These are phyloP conservation scores for Conringia planisiliqua DNA, from an alignment of 345 rosid species.

Conservation along the genomic window DNA sequence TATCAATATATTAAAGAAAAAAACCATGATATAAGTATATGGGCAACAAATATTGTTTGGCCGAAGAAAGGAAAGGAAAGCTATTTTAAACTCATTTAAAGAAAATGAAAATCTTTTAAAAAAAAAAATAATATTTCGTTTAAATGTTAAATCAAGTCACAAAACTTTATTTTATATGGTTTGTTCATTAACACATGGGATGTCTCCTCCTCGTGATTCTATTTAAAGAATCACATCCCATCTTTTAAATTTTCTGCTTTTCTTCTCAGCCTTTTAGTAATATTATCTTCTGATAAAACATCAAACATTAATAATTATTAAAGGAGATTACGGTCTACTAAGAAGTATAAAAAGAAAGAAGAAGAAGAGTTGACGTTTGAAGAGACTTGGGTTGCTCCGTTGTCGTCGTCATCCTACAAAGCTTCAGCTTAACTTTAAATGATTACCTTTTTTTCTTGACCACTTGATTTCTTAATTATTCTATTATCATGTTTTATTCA, in stretches of 20 bases:
- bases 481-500: slow-evolving; percentile 3
- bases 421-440: not conserved
- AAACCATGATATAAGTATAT: not conserved
- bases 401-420: slow-evolving; percentile 26
- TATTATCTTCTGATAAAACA: slow-evolving; percentile 2
- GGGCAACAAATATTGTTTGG: slow-evolving; percentile 19
- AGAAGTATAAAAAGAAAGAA: not conserved
- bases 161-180: slow-evolving; percentile 6
- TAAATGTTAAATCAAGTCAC: slow-evolving; percentile 23
- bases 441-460: slow-evolving; percentile 3
- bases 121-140: not conserved
- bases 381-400: slow-evolving; percentile 32
- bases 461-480: slow-evolving; percentile 4
- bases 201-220: slow-evolving; percentile 41
- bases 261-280: slow-evolving; percentile 6
- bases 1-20: not conserved
- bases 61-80: not conserved
- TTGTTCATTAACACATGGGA: slow-evolving; percentile 33
- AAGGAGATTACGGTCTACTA: not conserved
- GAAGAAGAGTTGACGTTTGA: slow-evolving; percentile 23
- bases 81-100: not conserved
- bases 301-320: not conserved
- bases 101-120: not conserved
- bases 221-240: slow-evolving; percentile 36
- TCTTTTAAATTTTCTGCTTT: slow-evolving; percentile 4